Evolutionary conservation across 2,329 filamentous ascomycete species (phyloP).

Genomic region (Phialophora verrucosa): DNA sequence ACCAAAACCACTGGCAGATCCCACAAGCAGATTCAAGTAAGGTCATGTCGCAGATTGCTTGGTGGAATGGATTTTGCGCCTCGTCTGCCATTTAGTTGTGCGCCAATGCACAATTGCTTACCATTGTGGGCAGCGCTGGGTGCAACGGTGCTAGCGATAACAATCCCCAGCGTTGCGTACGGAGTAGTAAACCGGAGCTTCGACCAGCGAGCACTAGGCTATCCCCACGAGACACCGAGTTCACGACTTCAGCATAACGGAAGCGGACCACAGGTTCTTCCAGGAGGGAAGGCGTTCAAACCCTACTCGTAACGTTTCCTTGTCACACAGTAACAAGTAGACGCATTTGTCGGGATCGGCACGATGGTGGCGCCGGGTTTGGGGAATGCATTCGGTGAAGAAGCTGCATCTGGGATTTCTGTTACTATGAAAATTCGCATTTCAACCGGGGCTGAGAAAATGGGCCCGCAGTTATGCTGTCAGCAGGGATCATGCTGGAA

Average conservation of each 20-base stretch:
- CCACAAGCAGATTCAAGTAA: background rate
- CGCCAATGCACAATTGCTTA: background rate
- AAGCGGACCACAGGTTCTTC: background rate
- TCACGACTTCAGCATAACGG: background rate
- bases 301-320: too few species aligned
- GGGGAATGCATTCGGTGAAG: background rate
- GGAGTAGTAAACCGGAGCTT: background rate
- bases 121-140: background rate
- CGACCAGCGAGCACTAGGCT: background rate
- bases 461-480: background rate
- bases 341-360: background rate
- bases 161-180: background rate
- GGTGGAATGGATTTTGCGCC: background rate
- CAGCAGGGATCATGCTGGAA: background rate
- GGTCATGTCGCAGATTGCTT: background rate
- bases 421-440: background rate
- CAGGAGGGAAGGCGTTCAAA: background rate
- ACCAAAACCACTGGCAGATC: background rate
- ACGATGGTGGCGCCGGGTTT: background rate
- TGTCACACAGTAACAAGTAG: background rate
- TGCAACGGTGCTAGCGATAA: background rate
- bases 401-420: background rate
- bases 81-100: background rate
- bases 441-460: background rate
- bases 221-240: background rate